These are phyloP conservation scores for Colletotrichum salicis DNA, from an alignment of 2,329 filamentous ascomycete species.

Conservation along the genomic window DNA sequence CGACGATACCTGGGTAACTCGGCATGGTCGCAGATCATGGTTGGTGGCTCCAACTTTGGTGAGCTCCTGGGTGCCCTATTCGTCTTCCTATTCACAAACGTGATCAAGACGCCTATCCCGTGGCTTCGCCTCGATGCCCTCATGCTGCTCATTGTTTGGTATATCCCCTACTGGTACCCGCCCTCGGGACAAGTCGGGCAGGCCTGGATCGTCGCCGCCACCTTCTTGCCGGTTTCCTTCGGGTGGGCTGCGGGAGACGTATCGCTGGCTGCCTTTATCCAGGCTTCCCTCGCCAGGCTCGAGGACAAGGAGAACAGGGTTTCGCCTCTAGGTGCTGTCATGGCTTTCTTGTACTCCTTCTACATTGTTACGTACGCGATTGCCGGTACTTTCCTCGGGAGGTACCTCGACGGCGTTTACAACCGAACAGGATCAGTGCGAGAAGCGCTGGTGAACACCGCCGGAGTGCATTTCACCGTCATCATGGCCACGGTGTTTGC, in stretches of 20 bases:
- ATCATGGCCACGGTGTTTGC: conserved; percentile 52
- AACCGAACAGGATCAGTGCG: conserved; percentile 45
- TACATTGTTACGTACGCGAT: conserved; percentile 61
- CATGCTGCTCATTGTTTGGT: conserved; percentile 59
- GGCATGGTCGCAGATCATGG: conserved; percentile 61
- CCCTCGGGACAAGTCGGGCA: conserved; percentile 50
- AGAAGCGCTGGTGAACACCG: conserved; percentile 53
- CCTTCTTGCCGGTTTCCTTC: conserved; percentile 58
- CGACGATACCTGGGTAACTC: conserved; percentile 58
- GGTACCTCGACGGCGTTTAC: conserved; percentile 55
- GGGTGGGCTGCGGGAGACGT: conserved; percentile 64
- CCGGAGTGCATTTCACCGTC: conserved; percentile 59
- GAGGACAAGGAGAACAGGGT: conserved; percentile 57
- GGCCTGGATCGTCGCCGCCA: conserved; percentile 44
- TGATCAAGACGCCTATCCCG: conserved; percentile 60
- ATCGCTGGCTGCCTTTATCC: conserved; percentile 61
- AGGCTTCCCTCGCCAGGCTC: conserved; percentile 57
- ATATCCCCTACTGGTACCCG: conserved; percentile 58
- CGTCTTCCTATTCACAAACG: conserved; percentile 60
- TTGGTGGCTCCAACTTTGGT: conserved; percentile 61
- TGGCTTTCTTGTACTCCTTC: conserved; percentile 61
- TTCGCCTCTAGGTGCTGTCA: conserved; percentile 60
- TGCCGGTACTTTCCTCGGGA: conserved; percentile 54
- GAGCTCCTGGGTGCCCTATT: conserved; percentile 59
- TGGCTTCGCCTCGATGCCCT: conserved; percentile 61